Evolutionary conservation across 2,329 filamentous ascomycete species (phyloP), one percentile per base, ranked within the genome.

Genomic region (Tolypocladium ovalisporum): DNA sequence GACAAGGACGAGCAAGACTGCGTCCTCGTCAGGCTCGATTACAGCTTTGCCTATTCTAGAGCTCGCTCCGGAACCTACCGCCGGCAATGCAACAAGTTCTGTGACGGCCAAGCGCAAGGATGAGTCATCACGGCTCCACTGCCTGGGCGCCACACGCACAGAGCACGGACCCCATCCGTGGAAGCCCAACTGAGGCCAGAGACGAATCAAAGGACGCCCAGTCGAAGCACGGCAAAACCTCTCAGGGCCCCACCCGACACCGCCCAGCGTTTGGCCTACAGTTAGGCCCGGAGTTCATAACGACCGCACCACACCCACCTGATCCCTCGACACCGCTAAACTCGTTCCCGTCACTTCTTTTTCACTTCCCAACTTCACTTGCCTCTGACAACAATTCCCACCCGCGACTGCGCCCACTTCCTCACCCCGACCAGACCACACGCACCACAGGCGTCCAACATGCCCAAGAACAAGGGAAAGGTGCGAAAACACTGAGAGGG

Each of bases 401-500:
- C 15, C 52, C 22, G 42, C 56, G 54, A 51, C 56, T 17, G 36
- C 36, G 22, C 37, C 12, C 24, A 17, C 34, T 44, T 19, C 32
- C 49, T 44, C 22, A 15, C 29, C 47, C 39, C 55, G 40, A 49
- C 44, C 32, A 49, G 52, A 54, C 29, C n/a, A 32, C 32, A 36
- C 32, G 32, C 15, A 24, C 17, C 37, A 34, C 37, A 40, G 52
- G 19, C 56, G 62, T 59, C 70, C n/a, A 86, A 76, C 62, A 97
- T 97, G 92, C 92, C 92, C 71, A 97, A 97, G 90, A 97, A 97
- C 76, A 97, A 97, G 87, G 92, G 92, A 92, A 97, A 96, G 80
- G 91, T 96, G 81, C 72, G 82, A 49, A 1, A 34, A 13, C 19
- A 5, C 9, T n/a, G n/a, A n/a, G 44, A 49, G 22, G 27, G 40